Percentiles rank a stretch among this genome's conserved stretches.
phyloP scores from a whole-genome alignment of 2,329 filamentous ascomycete genomes.

The Pseudodiploospora longispora region DNA sequence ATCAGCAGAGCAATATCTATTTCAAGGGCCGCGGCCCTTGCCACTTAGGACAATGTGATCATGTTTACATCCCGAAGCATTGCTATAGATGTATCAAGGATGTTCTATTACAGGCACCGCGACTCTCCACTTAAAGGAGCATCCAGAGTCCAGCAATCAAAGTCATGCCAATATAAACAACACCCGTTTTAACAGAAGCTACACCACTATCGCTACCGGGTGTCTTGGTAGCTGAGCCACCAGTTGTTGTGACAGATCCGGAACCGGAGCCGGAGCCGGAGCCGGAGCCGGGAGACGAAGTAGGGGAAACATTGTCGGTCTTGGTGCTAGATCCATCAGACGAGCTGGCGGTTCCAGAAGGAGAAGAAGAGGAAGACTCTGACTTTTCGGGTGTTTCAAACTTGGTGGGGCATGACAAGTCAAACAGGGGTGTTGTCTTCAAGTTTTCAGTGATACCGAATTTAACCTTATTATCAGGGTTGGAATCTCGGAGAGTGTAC shows the following conservation, averaged over 20 bases:
- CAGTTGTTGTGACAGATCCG: neutral
- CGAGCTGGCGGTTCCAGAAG: slow-evolving; percentile 5
- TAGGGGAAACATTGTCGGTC: slow-evolving; percentile 3
- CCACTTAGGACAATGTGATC: too few species aligned
- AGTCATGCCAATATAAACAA: slow-evolving; percentile 11
- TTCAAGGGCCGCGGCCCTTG: too few species aligned
- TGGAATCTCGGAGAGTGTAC: slow-evolving; percentile 55
- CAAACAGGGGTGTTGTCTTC: slow-evolving; percentile 41
- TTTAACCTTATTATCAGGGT: slow-evolving; percentile 50
- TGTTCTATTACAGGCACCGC: too few species aligned
- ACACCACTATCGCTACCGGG: neutral
- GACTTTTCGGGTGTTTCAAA: slow-evolving; percentile 25
- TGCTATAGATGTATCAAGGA: too few species aligned
- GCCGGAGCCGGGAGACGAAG: slow-evolving; percentile 2
- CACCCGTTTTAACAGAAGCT: slow-evolving; percentile 7
- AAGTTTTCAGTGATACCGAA: slow-evolving; percentile 49
- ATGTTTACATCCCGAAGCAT: too few species aligned
- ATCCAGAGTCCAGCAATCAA: slow-evolving; percentile 7
- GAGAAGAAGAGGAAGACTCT: neutral
- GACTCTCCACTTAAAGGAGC: slow-evolving; percentile 7
- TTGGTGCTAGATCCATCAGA: slow-evolving; percentile 1
- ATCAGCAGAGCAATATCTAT: too few species aligned
- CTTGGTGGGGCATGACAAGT: slow-evolving; percentile 44
- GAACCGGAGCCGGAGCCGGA: slow-evolving; percentile 3
- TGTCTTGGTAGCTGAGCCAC: slow-evolving; percentile 3